Evolutionary conservation across 2,329 filamentous ascomycete species (phyloP).

Genomic region (Trichoderma aggressivum): DNA sequence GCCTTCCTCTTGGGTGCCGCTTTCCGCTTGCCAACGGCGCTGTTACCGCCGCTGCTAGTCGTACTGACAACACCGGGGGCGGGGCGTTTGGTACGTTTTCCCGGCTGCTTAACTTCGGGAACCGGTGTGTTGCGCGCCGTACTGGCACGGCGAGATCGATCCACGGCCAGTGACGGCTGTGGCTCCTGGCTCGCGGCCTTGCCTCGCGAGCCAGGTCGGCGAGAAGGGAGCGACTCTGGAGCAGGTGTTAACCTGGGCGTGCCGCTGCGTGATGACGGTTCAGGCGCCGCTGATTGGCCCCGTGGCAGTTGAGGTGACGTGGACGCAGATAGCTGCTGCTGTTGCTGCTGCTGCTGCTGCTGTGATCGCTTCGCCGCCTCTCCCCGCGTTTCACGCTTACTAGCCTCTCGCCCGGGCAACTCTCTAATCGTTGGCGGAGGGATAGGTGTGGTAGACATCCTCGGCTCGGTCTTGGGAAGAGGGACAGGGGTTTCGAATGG

Average conservation of each 20-base stretch:
- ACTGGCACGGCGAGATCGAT: slow-evolving; percentile 54
- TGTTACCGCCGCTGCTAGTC: slow-evolving; percentile 58
- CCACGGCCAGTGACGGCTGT: slow-evolving; percentile 46
- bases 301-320: slow-evolving; percentile 25
- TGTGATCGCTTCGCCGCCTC: slow-evolving; percentile 43
- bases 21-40: slow-evolving; percentile 69
- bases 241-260: slow-evolving; percentile 35
- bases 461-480: slow-evolving; percentile 32
- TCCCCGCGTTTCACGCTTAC: slow-evolving; percentile 46
- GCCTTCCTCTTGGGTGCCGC: slow-evolving; percentile 65
- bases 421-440: slow-evolving; percentile 29
- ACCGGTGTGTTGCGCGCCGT: slow-evolving; percentile 57
- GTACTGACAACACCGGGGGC: slow-evolving; percentile 69
- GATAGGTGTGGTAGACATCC: slow-evolving; percentile 33
- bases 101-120: slow-evolving; percentile 45
- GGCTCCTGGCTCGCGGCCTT: slow-evolving; percentile 53
- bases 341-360: slow-evolving; percentile 25
- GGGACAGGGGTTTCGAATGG: slow-evolving; percentile 38
- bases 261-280: slow-evolving; percentile 31
- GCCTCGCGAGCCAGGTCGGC: slow-evolving; percentile 51
- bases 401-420: slow-evolving; percentile 27
- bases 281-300: slow-evolving; percentile 19
- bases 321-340: slow-evolving; percentile 4
- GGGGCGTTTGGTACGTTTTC: slow-evolving; percentile 63
- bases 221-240: slow-evolving; percentile 35